Evolutionary conservation across 345 rosid genomes (phyloP).

Genomic region (Arabis hirsuta): DNA sequence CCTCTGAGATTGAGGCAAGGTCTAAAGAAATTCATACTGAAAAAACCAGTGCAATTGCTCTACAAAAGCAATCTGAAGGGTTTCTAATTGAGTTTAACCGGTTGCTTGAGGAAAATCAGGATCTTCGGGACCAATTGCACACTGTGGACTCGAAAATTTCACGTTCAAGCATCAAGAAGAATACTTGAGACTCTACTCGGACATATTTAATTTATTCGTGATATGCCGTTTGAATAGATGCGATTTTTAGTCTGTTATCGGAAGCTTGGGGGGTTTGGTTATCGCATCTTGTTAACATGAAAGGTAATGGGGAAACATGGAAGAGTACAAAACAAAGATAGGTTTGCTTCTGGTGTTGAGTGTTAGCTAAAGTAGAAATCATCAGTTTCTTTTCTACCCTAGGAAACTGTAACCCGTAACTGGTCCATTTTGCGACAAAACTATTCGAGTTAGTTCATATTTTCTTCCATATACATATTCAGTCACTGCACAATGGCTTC

Average conservation of each 20-base stretch:
- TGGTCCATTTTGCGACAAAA: conserved; percentile 13
- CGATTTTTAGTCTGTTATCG: conserved; percentile 15
- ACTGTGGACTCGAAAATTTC: conserved; percentile 63
- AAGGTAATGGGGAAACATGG: conserved; percentile 13
- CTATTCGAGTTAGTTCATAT: not conserved
- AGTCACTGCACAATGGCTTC: not conserved
- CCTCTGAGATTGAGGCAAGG: conserved; percentile 56
- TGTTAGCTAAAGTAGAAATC: conserved; percentile 26
- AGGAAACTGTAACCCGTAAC: conserved; percentile 21
- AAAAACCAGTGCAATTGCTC: conserved; percentile 74
- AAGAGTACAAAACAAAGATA: conserved; percentile 29
- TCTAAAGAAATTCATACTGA: conserved; percentile 58
- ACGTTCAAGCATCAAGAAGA: conserved; percentile 73
- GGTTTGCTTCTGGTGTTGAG: conserved; percentile 19
- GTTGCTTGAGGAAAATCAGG: conserved; percentile 81
- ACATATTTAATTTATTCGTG: conserved; percentile 4
- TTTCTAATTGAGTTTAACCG: conserved; percentile 92
- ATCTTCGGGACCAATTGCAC: conserved; percentile 65
- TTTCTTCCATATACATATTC: not conserved
- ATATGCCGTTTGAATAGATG: conserved; percentile 15
- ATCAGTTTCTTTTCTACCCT: not conserved
- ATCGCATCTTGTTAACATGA: conserved; percentile 29
- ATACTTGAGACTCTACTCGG: conserved; percentile 45
- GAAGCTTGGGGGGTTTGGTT: conserved; percentile 15
- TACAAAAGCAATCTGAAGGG: conserved; percentile 92